Percentiles rank a stretch among this genome's conserved stretches.
These are phyloP conservation scores for Castanea crenata DNA, from an alignment of 306 rosid genomes.

Conservation along the genomic window DNA sequence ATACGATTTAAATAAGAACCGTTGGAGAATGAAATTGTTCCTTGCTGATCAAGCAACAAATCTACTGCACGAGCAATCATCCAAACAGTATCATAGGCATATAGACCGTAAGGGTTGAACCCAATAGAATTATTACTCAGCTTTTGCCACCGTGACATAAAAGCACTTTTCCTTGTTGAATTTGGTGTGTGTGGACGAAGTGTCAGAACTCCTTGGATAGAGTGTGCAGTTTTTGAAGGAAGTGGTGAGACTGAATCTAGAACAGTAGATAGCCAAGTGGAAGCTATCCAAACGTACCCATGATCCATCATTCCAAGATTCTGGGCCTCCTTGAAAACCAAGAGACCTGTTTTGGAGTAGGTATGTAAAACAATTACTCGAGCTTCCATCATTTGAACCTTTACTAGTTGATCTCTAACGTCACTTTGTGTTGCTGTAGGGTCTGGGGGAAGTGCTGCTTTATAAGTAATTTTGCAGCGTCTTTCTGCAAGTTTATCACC, in stretches of 20 bases:
- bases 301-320: constrained; percentile 46
- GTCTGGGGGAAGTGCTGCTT: constrained; percentile 48
- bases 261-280: constrained; percentile 51
- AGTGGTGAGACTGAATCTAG: constrained; percentile 43
- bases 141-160: constrained; percentile 39
- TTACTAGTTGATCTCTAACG: constrained; percentile 18
- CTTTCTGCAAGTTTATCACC: constrained; percentile 43
- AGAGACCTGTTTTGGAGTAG: constrained; percentile 28
- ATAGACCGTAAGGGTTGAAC: constrained; percentile 51
- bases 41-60: constrained; percentile 42
- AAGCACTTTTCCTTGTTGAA: constrained; percentile 32
- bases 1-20: background rate
- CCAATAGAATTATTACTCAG: constrained; percentile 52
- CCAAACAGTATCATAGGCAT: constrained; percentile 63
- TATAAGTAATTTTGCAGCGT: constrained; percentile 39
- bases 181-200: constrained; percentile 48
- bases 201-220: constrained; percentile 49
- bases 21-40: constrained; percentile 35
- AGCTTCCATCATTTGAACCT: constrained; percentile 38
- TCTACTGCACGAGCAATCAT: constrained; percentile 37
- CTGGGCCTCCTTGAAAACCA: constrained; percentile 45
- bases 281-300: constrained; percentile 56
- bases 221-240: constrained; percentile 21
- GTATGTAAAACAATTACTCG: constrained; percentile 46
- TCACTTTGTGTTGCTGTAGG: constrained; percentile 32